These are phyloP conservation scores for Hemileccinum impolitum DNA, from an alignment of 768 basidiomycete species.

Conservation along the genomic window DNA sequence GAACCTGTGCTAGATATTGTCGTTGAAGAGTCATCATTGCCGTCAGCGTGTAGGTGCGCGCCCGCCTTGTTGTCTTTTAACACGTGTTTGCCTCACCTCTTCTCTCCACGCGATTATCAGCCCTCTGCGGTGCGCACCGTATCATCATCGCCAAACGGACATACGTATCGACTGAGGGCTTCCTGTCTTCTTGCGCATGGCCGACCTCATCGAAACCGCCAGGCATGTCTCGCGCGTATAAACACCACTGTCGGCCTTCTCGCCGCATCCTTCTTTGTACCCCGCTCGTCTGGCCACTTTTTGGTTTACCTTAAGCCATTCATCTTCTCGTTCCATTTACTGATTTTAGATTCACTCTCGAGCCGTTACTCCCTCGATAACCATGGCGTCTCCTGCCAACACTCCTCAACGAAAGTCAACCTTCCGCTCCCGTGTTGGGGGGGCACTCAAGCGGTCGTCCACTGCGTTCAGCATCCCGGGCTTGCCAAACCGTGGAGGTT, in stretches of 20 bases:
- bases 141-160: constrained; percentile 25
- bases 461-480: constrained; percentile 44
- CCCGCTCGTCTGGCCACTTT: constrained; percentile 11
- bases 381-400: constrained; percentile 27
- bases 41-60: constrained; percentile 11
- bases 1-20: constrained; percentile 16
- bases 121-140: constrained; percentile 31
- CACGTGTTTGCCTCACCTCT: constrained; percentile 32
- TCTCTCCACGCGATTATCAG: constrained; percentile 34
- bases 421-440: constrained; percentile 59
- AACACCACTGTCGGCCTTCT: constrained; percentile 20
- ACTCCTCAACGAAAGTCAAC: constrained; percentile 37
- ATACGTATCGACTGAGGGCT: constrained; percentile 14
- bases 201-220: constrained; percentile 35
- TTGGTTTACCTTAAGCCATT: constrained; percentile 9
- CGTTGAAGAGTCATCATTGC: not conserved
- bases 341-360: constrained; percentile 9
- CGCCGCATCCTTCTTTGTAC: constrained; percentile 19
- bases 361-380: constrained; percentile 15
- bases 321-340: constrained; percentile 2
- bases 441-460: constrained; percentile 59
- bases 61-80: constrained; percentile 12
- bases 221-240: constrained; percentile 29
- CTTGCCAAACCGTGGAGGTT: constrained; percentile 29
- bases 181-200: constrained; percentile 30